phyloP scores from a whole-genome alignment of 306 rosid genomes.

The Glycine latifolia region DNA sequence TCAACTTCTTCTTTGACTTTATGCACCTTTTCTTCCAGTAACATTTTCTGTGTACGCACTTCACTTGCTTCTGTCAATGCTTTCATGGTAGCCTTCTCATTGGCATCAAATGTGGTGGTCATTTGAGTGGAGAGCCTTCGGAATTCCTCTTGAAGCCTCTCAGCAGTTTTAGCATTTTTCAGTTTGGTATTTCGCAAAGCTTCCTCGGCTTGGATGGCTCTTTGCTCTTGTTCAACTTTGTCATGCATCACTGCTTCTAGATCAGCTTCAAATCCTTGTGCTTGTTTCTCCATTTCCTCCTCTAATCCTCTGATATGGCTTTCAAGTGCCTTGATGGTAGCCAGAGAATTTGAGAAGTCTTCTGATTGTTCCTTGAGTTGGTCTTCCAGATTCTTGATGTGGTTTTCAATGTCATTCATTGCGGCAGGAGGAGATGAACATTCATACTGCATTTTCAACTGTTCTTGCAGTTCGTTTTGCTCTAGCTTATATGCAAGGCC shows the following conservation, averaged over 20 bases:
- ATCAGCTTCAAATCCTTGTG: constrained; percentile 74
- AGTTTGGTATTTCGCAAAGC: constrained; percentile 71
- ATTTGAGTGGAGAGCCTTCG: constrained; percentile 78
- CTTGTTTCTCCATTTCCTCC: constrained; percentile 77
- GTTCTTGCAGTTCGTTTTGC: constrained; percentile 92
- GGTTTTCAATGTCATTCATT: constrained; percentile 65
- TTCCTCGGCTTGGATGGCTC: constrained; percentile 93
- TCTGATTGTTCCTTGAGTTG: constrained; percentile 76
- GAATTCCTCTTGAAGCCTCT: constrained; percentile 92
- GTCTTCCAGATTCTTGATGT: constrained; percentile 69
- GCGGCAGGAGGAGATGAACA: constrained; percentile 63
- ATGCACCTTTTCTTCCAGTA: constrained; percentile 67
- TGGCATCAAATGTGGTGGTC: constrained; percentile 84
- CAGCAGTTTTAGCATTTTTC: constrained; percentile 79
- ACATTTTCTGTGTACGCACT: constrained; percentile 63
- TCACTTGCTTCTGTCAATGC: constrained; percentile 80
- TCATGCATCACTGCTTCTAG: constrained; percentile 67
- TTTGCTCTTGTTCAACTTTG: constrained; percentile 89
- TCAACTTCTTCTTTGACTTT: constrained; percentile 67
- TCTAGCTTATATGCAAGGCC: constrained; percentile 74
- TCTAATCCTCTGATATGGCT: constrained; percentile 68
- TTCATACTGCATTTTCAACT: constrained; percentile 80
- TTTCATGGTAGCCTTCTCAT: constrained; percentile 80
- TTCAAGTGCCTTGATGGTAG: constrained; percentile 75
- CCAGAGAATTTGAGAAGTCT: constrained; percentile 74